Evolutionary conservation across 345 rosid species (phyloP), one percentile per base, ranked within the genome.

Genomic region (Hypericum perforatum): DNA sequence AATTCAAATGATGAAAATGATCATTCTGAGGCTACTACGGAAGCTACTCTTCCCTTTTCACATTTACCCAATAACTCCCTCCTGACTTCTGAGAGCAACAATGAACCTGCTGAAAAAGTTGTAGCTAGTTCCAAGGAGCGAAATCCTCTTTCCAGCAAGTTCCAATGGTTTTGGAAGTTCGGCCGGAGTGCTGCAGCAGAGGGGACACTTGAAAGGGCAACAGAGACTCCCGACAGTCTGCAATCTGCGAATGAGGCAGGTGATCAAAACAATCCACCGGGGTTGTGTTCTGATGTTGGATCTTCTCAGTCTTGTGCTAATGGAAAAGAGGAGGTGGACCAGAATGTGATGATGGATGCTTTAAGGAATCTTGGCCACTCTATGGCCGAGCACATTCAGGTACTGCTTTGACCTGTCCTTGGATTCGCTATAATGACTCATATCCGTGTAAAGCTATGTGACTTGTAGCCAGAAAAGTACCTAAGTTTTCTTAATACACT

Each of bases 361-460:
- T 48, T 88, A 66, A 83, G 75, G 72, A 83, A 78, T 66, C 83
- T 92, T 16, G 98, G 97, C 16, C 85, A 82, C 41, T 76, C 95
- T 41, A 92, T 92, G 96, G 79, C 85, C 7, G 98, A 88, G 63
- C 95, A 88, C 50, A 82, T 92, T 75, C 98, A 92, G 98, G 98
- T 92, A 74, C 69, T 2, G n/a, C 9, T 36, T 48, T 52, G 22
- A 36, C 32, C 32, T 55, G 10, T 12, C n/a, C n/a, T n/a, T n/a
- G n/a, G 4, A 22, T 22, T 22, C 32, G 32, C 32, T 4, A 22
- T 22, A 22, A 22, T 22, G 32, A 22, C n/a, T n/a, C n/a, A n/a
- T n/a, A n/a, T 22, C 32, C 32, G 4, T 22, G 32, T 22, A 4
- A 22, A 22, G 32, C 32, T 22, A 22, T 22, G 4, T 22, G 4